Evolutionary conservation across 257 asterid species (phyloP).

Genomic region (Coffea canephora): DNA sequence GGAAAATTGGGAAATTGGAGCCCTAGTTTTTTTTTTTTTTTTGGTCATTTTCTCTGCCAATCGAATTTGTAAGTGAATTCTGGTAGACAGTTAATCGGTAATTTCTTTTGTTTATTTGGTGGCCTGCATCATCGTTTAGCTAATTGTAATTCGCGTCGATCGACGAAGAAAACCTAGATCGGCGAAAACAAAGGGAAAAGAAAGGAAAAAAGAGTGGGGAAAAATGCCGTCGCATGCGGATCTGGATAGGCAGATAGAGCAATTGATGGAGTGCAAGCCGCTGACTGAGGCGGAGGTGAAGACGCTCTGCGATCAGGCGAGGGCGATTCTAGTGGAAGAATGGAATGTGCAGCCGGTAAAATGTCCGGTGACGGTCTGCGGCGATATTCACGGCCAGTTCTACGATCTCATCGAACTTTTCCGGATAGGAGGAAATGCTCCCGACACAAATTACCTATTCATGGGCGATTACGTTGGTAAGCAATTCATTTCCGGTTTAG

Average conservation of each 20-base stretch:
- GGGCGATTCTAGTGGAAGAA: constrained; percentile 81
- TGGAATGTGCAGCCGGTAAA: constrained; percentile 96
- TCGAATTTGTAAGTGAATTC: constrained; percentile 14
- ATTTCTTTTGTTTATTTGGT: background rate
- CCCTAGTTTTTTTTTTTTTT: background rate
- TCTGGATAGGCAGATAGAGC: constrained; percentile 87
- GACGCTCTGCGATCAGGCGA: constrained; percentile 77
- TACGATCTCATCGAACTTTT: constrained; percentile 90
- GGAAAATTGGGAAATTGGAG: background rate
- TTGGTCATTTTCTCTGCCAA: constrained; percentile 3
- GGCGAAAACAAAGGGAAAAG: constrained; percentile 7
- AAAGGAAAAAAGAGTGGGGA: constrained; percentile 5
- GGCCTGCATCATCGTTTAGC: constrained; percentile 1
- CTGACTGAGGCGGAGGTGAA: constrained; percentile 77
- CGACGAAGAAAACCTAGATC: constrained; percentile 35
- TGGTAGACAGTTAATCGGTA: background rate
- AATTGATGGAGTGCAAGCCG: constrained; percentile 91
- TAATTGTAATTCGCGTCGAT: background rate
- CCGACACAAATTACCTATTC: constrained; percentile 86
- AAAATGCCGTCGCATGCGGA: constrained; percentile 84
- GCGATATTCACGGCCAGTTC: constrained; percentile 88
- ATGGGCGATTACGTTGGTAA: constrained; percentile 96
- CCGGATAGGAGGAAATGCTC: constrained; percentile 81
- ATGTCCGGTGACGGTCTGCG: constrained; percentile 94
- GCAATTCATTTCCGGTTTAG: constrained; percentile 19